A percentile compares a stretch with the other conserved stretches of the same genome.
Evolutionary conservation across 2,329 filamentous ascomycete genomes (phyloP).

Genomic region (Leptographium flavum): DNA sequence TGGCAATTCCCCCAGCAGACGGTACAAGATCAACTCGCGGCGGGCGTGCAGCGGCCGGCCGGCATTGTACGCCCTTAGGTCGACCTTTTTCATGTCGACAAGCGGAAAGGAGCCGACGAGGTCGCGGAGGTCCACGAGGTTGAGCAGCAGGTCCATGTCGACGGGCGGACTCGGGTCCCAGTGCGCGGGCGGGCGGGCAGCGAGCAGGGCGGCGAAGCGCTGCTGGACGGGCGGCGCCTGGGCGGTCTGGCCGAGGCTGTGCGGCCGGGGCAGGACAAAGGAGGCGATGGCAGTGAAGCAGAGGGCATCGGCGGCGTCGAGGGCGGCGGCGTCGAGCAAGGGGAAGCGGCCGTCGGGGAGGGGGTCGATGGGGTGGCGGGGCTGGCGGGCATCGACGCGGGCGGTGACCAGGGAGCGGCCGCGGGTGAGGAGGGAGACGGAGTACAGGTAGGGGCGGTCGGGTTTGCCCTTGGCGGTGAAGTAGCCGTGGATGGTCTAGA

Average conservation of each 20-base stretch:
- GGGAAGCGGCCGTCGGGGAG: constrained; percentile 22
- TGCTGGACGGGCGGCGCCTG: constrained; percentile 27
- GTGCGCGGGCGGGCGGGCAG: constrained; percentile 19
- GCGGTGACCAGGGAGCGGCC: constrained; percentile 35
- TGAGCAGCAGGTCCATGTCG: constrained; percentile 27
- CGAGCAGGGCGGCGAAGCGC: constrained; percentile 28
- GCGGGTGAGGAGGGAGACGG: constrained; percentile 27
- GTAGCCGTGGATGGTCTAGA: constrained; percentile 39
- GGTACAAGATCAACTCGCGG: constrained; percentile 35
- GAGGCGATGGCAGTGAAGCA: constrained; percentile 38
- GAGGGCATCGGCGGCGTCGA: constrained; percentile 25
- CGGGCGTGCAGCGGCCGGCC: constrained; percentile 26
- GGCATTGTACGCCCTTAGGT: constrained; percentile 31
- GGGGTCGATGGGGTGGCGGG: constrained; percentile 23
- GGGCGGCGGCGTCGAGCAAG: constrained; percentile 22
- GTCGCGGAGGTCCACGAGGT: constrained; percentile 20
- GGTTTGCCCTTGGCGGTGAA: constrained; percentile 32
- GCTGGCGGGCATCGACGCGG: constrained; percentile 34
- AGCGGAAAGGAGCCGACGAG: constrained; percentile 31
- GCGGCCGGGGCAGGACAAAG: constrained; percentile 28
- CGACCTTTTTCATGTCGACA: constrained; percentile 40
- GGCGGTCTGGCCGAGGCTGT: constrained; percentile 20
- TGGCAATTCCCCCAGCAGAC: constrained; percentile 28
- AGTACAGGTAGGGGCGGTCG: constrained; percentile 39
- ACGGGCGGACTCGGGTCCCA: constrained; percentile 32